phyloP scores from a whole-genome alignment of 1,139 yeast species.

The Yamadazyma epiphylla region DNA sequence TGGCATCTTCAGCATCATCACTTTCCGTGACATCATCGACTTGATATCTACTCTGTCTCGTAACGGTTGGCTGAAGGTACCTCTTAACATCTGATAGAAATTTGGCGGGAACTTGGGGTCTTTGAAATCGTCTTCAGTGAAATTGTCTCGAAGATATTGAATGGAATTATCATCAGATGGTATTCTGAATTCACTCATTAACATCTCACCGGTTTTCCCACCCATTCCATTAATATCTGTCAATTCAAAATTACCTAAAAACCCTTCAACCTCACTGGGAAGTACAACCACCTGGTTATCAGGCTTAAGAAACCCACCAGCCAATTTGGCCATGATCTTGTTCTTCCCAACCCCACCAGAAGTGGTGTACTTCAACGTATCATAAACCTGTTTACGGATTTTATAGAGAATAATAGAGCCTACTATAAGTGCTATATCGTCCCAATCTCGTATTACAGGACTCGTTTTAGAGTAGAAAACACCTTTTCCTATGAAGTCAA shows the following conservation, averaged over 20 bases:
- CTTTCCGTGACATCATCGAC: conserved; percentile 87
- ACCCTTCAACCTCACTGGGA: conserved; percentile 42
- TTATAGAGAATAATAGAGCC: conserved; percentile 59
- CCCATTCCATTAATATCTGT: conserved; percentile 88
- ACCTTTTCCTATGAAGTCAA: conserved; percentile 23
- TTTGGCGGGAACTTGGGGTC: conserved; percentile 17
- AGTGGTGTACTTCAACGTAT: conserved; percentile 72
- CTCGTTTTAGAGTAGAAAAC: conserved; percentile 15
- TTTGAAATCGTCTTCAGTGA: conserved; percentile 30
- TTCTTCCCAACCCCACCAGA: conserved; percentile 84
- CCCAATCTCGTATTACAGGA: conserved; percentile 62
- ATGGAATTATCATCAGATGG: conserved; percentile 41
- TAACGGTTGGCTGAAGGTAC: conserved; percentile 52
- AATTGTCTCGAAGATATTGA: conserved; percentile 45
- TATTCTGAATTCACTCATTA: conserved; percentile 42
- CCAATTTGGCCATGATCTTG: conserved; percentile 81
- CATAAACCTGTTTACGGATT: conserved; percentile 50
- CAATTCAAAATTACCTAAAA: conserved; percentile 59
- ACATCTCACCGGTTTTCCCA: conserved; percentile 75
- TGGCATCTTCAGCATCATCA: conserved; percentile 54
- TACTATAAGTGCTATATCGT: conserved; percentile 65
- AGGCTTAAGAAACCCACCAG: conserved; percentile 83
- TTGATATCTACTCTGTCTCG: conserved; percentile 61
- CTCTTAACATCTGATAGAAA: conserved; percentile 57
- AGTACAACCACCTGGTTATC: conserved; percentile 77